Conservation (phyloP, 495 filamentous ascomycete species). For the Penicillium paxilli region DNA sequence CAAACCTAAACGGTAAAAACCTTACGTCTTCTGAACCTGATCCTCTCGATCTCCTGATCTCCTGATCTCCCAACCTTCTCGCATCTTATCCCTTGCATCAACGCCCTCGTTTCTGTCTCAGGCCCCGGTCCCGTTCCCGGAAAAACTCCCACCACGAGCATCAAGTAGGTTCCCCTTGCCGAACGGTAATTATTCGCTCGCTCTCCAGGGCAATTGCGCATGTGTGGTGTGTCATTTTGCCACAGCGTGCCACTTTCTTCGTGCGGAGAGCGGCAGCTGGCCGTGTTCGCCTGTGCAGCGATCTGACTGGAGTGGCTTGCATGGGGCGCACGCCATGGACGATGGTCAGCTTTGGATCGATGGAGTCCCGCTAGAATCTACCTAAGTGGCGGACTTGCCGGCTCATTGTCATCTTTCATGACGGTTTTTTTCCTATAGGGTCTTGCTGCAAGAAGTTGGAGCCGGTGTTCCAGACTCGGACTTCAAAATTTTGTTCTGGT, state of each 20-base stretch:
- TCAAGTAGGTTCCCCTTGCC: neutral
- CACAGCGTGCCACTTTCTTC: neutral
- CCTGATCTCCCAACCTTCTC: conserved; percentile 15
- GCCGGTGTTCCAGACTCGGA: neutral
- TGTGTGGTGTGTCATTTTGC: conserved; percentile 24
- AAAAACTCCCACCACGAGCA: conserved; percentile 14
- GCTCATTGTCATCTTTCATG: neutral
- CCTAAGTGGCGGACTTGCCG: neutral
- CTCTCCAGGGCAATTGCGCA: conserved; percentile 3
- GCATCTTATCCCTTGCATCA: conserved; percentile 22
- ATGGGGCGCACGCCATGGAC: conserved; percentile 13
- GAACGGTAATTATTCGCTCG: neutral
- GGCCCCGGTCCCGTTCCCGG: conserved; percentile 4
- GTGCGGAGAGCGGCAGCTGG: conserved; percentile 6
- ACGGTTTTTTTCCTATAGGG: neutral
- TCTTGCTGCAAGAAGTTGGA: neutral
- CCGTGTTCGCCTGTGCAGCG: conserved; percentile 16
- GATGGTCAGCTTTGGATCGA: conserved; percentile 11
- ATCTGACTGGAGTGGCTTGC: conserved; percentile 29
- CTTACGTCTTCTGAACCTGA: conserved; percentile 14
- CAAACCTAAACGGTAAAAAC: conserved; percentile 4
- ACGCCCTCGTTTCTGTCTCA: conserved; percentile 17
- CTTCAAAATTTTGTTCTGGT: too few relatives aligned
- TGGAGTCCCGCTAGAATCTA: neutral
- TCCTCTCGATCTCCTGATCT: conserved; percentile 26